A percentile compares a stretch with the other conserved stretches of the same genome.
phyloP scores from a whole-genome alignment of 1,139 yeast species.

The Candida labiduridarum region DNA sequence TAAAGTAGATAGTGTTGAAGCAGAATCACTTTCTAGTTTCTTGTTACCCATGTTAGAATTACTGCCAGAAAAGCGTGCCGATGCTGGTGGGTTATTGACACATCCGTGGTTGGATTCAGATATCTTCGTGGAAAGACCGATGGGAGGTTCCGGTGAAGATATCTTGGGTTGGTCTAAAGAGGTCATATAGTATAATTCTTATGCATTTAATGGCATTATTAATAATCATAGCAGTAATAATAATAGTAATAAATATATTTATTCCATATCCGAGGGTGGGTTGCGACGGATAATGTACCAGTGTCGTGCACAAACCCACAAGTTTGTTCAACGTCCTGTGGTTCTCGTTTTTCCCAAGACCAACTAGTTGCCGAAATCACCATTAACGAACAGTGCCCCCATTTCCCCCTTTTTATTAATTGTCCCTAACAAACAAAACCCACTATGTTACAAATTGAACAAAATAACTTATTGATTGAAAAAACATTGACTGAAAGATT shows the following conservation, averaged over 20 bases:
- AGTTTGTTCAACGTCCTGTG: constrained; percentile 1
- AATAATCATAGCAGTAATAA: too few species aligned
- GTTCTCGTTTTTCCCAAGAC: background rate
- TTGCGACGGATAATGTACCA: background rate
- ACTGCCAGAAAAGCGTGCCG: constrained; percentile 72
- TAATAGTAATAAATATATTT: background rate
- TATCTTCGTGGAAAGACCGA: constrained; percentile 57
- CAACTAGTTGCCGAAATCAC: background rate
- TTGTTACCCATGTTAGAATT: constrained; percentile 71
- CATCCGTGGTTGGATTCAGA: constrained; percentile 78
- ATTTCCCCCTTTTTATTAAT: background rate
- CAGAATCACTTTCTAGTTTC: constrained; percentile 61
- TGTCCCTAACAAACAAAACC: background rate
- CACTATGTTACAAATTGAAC: constrained; percentile 48
- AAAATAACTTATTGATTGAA: constrained; percentile 44
- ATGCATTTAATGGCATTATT: too few species aligned
- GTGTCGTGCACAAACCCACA: constrained; percentile 1
- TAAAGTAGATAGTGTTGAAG: constrained; percentile 56
- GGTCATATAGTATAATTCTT: constrained; percentile 11
- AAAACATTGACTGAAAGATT: constrained; percentile 44
- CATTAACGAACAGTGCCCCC: background rate
- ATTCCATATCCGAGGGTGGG: background rate
- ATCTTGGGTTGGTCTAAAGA: constrained; percentile 73
- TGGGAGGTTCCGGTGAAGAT: constrained; percentile 69
- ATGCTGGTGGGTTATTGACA: constrained; percentile 78